Percentiles rank a stretch among this genome's conserved stretches.
Evolutionary conservation across 768 basidiomycete genomes (phyloP).

Genomic region (Serendipita sp.): DNA sequence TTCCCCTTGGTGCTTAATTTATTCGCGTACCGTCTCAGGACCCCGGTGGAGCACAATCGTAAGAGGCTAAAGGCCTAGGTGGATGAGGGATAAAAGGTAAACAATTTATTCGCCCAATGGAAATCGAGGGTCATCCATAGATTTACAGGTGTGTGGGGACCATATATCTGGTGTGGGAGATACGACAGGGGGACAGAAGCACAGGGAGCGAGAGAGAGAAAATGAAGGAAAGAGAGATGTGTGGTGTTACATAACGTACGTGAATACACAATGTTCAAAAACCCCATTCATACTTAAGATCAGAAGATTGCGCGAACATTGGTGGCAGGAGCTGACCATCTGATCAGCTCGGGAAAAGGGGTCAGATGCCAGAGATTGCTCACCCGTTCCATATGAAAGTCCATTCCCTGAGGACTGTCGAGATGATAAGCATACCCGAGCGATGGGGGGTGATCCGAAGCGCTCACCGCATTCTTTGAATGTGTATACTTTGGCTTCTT

Average conservation of each 20-base stretch:
- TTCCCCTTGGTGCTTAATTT: neutral
- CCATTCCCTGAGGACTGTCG: neutral
- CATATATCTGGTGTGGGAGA: too few species aligned
- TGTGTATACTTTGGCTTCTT: conserved; percentile 1
- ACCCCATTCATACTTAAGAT: neutral
- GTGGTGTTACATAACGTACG: too few species aligned
- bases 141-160: too few species aligned
- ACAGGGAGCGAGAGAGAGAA: too few species aligned
- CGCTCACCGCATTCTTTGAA: neutral
- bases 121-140: neutral
- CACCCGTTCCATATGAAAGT: neutral
- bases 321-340: neutral
- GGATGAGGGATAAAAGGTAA: neutral
- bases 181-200: too few species aligned
- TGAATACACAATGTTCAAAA: neutral
- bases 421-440: neutral
- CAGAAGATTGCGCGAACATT: neutral
- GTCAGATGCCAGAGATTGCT: neutral
- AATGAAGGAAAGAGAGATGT: too few species aligned
- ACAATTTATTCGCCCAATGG: neutral
- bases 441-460: neutral
- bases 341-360: neutral
- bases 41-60: neutral
- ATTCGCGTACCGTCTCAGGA: neutral
- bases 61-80: neutral